A percentile compares a stretch with the other conserved stretches of the same genome.
Conservation (phyloP, 1,139 yeast species). For the Sugiyamaella grinbergsii region DNA sequence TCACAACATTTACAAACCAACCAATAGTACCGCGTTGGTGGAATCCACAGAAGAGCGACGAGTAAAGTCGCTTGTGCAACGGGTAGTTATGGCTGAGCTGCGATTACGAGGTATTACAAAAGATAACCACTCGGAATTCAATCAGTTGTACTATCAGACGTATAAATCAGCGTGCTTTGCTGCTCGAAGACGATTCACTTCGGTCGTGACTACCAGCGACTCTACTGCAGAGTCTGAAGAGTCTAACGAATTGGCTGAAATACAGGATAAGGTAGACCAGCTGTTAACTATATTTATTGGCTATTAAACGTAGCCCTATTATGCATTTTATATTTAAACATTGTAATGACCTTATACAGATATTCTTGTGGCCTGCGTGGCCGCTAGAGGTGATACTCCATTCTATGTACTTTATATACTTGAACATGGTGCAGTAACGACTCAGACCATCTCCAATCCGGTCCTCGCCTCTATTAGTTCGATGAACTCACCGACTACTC, state of each 20-base stretch:
- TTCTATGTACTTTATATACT: no score
- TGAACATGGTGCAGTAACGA: no score
- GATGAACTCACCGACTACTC: no score
- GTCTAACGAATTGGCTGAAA: conserved; percentile 25
- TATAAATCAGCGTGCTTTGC: conserved; percentile 36
- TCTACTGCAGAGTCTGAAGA: conserved; percentile 15
- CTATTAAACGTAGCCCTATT: conserved; percentile 1
- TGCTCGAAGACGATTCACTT: conserved; percentile 28
- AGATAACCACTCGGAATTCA: conserved; percentile 35
- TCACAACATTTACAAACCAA: conserved; percentile 21
- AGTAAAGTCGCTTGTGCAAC: conserved; percentile 31
- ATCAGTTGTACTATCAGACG: conserved; percentile 35
- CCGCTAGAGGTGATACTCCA: no score
- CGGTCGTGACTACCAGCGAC: not conserved
- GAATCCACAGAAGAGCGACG: conserved; percentile 21
- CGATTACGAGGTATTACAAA: conserved; percentile 39
- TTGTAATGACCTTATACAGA: not conserved
- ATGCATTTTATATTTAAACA: no score
- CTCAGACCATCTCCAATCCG: no score
- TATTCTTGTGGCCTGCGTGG: no score
- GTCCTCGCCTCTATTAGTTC: no score
- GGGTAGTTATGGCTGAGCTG: conserved; percentile 40
- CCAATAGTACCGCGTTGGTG: conserved; percentile 3
- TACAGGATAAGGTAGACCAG: conserved; percentile 35
- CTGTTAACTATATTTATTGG: conserved; percentile 30